phyloP scores from a whole-genome alignment of 805 yeast species.

The Candida coleopterorum region DNA sequence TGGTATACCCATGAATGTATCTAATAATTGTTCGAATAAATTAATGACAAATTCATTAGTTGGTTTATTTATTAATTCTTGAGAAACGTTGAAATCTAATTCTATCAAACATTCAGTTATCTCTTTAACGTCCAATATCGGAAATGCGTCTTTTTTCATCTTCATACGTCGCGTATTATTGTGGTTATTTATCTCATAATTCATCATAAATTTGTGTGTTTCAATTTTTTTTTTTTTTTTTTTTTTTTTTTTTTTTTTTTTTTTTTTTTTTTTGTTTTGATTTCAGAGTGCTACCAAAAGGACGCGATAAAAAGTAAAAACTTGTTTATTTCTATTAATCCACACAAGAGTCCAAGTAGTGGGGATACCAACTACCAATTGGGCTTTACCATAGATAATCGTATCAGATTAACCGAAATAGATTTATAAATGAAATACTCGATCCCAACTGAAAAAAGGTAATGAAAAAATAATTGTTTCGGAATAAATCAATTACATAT shows the following conservation, averaged over 20 bases:
- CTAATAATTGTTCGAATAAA: conserved; percentile 57
- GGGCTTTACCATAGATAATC: no score
- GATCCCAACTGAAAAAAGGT: no score
- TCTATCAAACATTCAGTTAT: conserved; percentile 54
- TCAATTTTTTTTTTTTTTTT: no score
- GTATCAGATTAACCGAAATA: no score
- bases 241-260: neutral
- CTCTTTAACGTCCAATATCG: conserved; percentile 56
- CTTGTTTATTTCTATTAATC: no score
- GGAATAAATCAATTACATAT: no score
- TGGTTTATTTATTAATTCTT: conserved; percentile 56
- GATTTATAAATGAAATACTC: no score
- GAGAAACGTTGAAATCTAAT: conserved; percentile 58
- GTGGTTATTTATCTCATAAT: neutral
- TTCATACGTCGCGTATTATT: conserved; percentile 1
- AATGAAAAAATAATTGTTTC: no score
- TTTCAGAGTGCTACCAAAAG: neutral
- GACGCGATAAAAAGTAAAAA: neutral
- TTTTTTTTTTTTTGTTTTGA: no score
- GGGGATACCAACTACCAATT: no score
- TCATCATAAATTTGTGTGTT: neutral
- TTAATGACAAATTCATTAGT: conserved; percentile 50
- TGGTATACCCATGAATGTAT: conserved; percentile 53
- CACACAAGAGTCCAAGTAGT: no score
- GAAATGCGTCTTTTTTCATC: conserved; percentile 46